phyloP scores from a whole-genome alignment of 2,329 filamentous ascomycete species.

The Pseudovirgaria hyperparasitica region DNA sequence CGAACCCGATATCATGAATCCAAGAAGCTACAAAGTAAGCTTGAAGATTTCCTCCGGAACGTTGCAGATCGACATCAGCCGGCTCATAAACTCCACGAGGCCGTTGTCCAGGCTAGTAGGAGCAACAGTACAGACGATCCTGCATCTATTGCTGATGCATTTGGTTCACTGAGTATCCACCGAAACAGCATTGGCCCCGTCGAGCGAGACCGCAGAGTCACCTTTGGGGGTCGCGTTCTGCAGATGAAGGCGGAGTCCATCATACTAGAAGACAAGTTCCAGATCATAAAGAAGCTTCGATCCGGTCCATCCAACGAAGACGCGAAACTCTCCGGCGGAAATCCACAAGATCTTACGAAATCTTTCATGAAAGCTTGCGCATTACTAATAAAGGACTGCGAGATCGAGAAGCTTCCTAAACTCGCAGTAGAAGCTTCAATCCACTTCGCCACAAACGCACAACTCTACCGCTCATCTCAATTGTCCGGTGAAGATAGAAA shows the following conservation, averaged over 20 bases:
- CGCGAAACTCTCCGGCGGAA: slow-evolving; percentile 7
- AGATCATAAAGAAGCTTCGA: slow-evolving; percentile 8
- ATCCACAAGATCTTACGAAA: slow-evolving; percentile 4
- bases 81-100: slow-evolving; percentile 26
- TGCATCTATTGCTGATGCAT: slow-evolving; percentile 7
- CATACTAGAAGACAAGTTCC: slow-evolving; percentile 18
- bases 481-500: slow-evolving; percentile 3
- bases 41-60: slow-evolving; percentile 11
- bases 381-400: slow-evolving; percentile 17
- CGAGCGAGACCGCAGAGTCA: slow-evolving; percentile 18
- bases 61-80: slow-evolving; percentile 22
- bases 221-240: slow-evolving; percentile 13
- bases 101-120: slow-evolving; percentile 14
- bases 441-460: slow-evolving; percentile 18
- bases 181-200: slow-evolving; percentile 8
- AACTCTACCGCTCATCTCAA: slow-evolving; percentile 12
- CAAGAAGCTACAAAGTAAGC: slow-evolving; percentile 8
- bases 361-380: slow-evolving; percentile 16
- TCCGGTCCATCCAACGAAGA: slow-evolving; percentile 1
- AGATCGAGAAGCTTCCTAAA: slow-evolving; percentile 20
- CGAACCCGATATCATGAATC: slow-evolving; percentile 8
- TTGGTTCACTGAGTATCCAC: slow-evolving; percentile 12
- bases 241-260: slow-evolving; percentile 17
- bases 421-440: slow-evolving; percentile 24
- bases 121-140: slow-evolving; percentile 9